These are phyloP conservation scores for Cladosporium oxysporum DNA, from an alignment of 2,329 filamentous ascomycete genomes.

Conservation along the genomic window DNA sequence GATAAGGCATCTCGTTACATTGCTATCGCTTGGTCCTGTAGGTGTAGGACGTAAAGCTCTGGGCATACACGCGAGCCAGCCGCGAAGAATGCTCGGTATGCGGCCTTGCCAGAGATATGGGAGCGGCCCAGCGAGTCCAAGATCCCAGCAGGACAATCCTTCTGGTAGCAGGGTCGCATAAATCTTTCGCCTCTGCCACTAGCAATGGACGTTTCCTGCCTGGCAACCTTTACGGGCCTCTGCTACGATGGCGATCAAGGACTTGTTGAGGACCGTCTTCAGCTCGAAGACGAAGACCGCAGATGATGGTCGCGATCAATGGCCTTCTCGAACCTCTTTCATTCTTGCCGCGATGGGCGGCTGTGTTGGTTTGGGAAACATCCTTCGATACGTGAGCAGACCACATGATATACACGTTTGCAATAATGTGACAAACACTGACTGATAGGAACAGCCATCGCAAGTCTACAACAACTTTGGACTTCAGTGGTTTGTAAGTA, in stretches of 20 bases:
- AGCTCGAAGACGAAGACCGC: constrained; percentile 27
- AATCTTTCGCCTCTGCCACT: not conserved
- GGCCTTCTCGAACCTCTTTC: constrained; percentile 58
- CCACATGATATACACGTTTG: not conserved
- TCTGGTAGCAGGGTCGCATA: not conserved
- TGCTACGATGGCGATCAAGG: constrained; percentile 18
- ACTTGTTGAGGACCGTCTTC: constrained; percentile 18
- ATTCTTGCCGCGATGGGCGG: constrained; percentile 61
- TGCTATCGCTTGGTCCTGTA: constrained; percentile 10
- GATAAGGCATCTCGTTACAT: constrained; percentile 6
- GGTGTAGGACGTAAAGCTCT: not conserved
- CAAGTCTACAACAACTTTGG: constrained; percentile 63
- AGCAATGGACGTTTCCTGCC: not conserved
- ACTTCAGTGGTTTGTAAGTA: constrained; percentile 59
- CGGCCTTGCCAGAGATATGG: not conserved
- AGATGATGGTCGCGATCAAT: constrained; percentile 53
- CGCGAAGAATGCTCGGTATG: not conserved
- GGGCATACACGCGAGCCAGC: constrained; percentile 5
- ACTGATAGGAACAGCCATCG: constrained; percentile 45
- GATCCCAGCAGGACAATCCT: constrained; percentile 4
- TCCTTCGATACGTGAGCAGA: constrained; percentile 14
- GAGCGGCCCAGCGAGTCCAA: not conserved
- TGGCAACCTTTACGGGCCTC: not conserved
- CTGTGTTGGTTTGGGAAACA: constrained; percentile 59
- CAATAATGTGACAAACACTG: not conserved